Evolutionary conservation across 2,329 filamentous ascomycete species (phyloP).

Genomic region (Diplodia intermedia): DNA sequence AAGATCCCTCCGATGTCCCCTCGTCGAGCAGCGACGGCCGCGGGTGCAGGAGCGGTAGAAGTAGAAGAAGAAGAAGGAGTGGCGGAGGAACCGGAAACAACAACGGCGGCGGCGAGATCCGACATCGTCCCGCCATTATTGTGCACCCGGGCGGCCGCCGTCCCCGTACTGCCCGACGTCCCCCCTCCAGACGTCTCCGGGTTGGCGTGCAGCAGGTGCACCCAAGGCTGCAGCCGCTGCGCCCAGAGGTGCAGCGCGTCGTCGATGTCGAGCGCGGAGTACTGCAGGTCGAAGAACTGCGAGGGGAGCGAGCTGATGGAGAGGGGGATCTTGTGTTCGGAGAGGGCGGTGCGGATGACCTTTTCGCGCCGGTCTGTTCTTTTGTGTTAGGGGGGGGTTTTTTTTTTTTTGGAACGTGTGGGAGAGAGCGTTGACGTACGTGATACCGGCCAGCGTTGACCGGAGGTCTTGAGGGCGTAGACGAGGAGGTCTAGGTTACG

Average conservation of each 20-base stretch:
- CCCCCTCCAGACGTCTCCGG: background rate
- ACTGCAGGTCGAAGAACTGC: constrained; percentile 41
- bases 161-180: too few species aligned
- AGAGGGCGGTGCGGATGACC: constrained; percentile 40
- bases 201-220: constrained; percentile 9
- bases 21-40: background rate
- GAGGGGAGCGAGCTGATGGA: constrained; percentile 37
- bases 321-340: constrained; percentile 39
- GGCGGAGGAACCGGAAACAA: background rate
- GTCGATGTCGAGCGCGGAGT: constrained; percentile 41
- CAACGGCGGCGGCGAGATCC: too few species aligned
- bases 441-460: constrained; percentile 37
- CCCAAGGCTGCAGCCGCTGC: constrained; percentile 33
- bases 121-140: background rate
- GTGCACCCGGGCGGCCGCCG: background rate
- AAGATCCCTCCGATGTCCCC: background rate
- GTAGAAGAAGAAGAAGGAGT: background rate
- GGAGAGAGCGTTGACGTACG: background rate
- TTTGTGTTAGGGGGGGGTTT: background rate
- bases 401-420: background rate
- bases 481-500: constrained; percentile 39
- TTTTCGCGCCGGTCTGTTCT: constrained; percentile 38
- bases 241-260: constrained; percentile 40
- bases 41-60: background rate
- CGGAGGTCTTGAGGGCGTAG: constrained; percentile 39